Conservation (phyloP, 2,329 filamentous ascomycete genomes). For the Microsporum ferrugineum region DNA sequence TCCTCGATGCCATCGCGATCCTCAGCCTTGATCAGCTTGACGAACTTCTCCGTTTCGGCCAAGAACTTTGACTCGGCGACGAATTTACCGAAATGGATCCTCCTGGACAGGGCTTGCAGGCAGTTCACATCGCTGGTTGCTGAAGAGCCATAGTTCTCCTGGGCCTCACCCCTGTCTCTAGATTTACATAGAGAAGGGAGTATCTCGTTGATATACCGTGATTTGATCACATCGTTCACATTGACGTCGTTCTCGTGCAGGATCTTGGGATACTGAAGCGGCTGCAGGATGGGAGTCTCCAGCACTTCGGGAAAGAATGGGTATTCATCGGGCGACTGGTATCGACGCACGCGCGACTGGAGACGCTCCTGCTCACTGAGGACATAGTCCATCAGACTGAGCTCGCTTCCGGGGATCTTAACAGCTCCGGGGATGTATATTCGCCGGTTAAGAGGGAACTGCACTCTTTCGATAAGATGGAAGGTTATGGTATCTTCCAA, state of each 20-base stretch:
- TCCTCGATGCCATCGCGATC: constrained; percentile 74
- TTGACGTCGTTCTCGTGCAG: constrained; percentile 82
- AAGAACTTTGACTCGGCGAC: constrained; percentile 93
- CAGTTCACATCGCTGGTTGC: constrained; percentile 85
- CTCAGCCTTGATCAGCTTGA: constrained; percentile 64
- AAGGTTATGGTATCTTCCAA: constrained; percentile 97
- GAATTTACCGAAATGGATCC: constrained; percentile 97
- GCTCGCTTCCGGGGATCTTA: constrained; percentile 56
- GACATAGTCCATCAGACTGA: constrained; percentile 91
- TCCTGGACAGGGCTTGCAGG: constrained; percentile 75
- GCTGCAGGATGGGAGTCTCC: constrained; percentile 70
- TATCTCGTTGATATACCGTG: constrained; percentile 70
- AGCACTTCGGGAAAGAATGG: constrained; percentile 85
- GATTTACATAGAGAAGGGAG: constrained; percentile 73
- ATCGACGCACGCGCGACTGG: constrained; percentile 87
- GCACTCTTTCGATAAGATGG: constrained; percentile 92
- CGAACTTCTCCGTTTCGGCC: constrained; percentile 69
- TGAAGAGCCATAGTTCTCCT: constrained; percentile 91
- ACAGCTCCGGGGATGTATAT: constrained; percentile 79
- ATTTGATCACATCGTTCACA: constrained; percentile 77
- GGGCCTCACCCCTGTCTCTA: constrained; percentile 68
- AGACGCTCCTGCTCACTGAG: constrained; percentile 79
- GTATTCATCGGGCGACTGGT: constrained; percentile 92
- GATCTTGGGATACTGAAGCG: constrained; percentile 77
- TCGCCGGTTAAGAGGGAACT: constrained; percentile 82